Conservation (phyloP, 1,284 basidiomycete species). For the Rhizoctonia solani region DNA sequence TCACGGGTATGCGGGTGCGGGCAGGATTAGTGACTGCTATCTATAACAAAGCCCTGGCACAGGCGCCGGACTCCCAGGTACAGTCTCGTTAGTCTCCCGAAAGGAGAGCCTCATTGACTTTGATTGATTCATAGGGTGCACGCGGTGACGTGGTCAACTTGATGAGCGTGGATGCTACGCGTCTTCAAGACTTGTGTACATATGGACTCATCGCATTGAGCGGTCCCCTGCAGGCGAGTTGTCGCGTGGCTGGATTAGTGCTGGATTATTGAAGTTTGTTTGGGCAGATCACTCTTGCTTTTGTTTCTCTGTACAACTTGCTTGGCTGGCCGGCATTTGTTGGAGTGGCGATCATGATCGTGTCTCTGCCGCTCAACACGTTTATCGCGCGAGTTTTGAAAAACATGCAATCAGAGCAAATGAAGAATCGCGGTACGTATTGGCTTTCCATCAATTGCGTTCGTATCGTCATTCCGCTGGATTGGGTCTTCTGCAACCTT, state of each 20-base stretch:
- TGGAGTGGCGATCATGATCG: conserved; percentile 88
- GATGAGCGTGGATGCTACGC: conserved; percentile 85
- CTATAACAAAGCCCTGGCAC: conserved; percentile 83
- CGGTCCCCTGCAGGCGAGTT: conserved; percentile 66
- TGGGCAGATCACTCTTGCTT: conserved; percentile 84
- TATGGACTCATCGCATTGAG: conserved; percentile 75
- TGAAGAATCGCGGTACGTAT: conserved; percentile 76
- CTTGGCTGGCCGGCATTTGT: conserved; percentile 92
- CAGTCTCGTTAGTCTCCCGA: too few relatives aligned
- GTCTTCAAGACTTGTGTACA: conserved; percentile 85
- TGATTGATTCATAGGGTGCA: conserved; percentile 52
- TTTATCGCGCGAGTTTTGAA: conserved; percentile 77
- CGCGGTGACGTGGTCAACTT: conserved; percentile 94
- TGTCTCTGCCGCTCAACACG: conserved; percentile 81
- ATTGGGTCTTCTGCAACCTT: neutral
- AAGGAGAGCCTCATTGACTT: neutral
- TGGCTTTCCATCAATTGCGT: neutral
- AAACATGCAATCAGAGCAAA: conserved; percentile 80
- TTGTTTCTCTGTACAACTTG: conserved; percentile 84
- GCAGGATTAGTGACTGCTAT: conserved; percentile 85
- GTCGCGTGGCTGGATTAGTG: too few relatives aligned
- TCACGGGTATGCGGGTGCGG: conserved; percentile 90
- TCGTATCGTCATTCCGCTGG: neutral
- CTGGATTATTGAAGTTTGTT: too few relatives aligned
- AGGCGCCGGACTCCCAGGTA: conserved; percentile 80